Evolutionary conservation across 31 red algal species (phyloP), one percentile per base, ranked within the genome.

Genomic region (Porphyra umbilicalis): DNA sequence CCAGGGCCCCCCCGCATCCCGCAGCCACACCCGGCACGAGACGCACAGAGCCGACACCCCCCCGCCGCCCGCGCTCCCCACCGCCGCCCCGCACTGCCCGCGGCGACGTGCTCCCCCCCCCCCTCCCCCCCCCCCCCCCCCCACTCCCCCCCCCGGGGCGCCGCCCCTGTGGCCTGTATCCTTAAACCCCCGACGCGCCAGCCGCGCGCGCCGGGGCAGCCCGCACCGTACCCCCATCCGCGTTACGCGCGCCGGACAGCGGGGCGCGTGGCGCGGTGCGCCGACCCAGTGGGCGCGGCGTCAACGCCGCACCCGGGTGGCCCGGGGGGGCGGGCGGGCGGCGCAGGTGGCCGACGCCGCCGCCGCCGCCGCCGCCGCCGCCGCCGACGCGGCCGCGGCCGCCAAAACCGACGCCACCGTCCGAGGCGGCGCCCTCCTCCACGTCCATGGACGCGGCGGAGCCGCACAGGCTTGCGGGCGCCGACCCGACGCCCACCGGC

Each of bases 161-260:
- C 57, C 57, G 25, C 57, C 57, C 57, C 25, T 71, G 57, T 71
- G 57, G 57, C 57, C 57, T 71, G 0, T 18, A 71, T 71, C 25
- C 57, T n/a, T 71, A 71, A 71, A 71, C 57, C 57, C 57, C 57
- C 57, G 57, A n/a, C 57, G 57, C 57, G 57, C 57, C 57, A 71
- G 57, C 57, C 57, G 18, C 57, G 57, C 57, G 57, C 57, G 57
- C 57, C 57, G 57, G 57, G 57, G 57, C 57, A 18, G 57, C 57
- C 57, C 57, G 57, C 57, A 29, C 25, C 57, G 57, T 71, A 29
- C 57, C 57, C 4, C 57, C 57, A 71, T 71, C 57, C 57, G 25
- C 25, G 25, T 71, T 71, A 29, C 57, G 57, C 57, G 57, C 18
- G 57, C 57, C 57, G 3, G 25, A 71, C 57, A 29, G 25, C 57